A percentile compares a stretch with the other conserved stretches of the same genome.
phyloP scores from a whole-genome alignment of 106 monocot species.

The Platanthera guangdongensis region DNA sequence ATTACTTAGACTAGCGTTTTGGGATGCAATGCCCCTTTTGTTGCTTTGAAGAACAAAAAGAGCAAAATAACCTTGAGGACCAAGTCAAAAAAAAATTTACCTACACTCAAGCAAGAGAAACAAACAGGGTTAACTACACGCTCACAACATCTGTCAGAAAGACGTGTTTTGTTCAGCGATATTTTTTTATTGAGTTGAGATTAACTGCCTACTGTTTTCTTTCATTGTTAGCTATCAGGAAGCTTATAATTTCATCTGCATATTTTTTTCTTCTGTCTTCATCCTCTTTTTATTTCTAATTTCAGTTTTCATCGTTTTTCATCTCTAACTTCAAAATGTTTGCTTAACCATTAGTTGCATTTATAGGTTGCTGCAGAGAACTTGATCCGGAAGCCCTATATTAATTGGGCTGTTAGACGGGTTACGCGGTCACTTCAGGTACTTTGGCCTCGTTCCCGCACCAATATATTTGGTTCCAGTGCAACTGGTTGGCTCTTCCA shows the following conservation, averaged over 20 bases:
- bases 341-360: slow-evolving; percentile 16
- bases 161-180: not conserved
- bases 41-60: not conserved
- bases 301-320: not conserved
- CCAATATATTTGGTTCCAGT: slow-evolving; percentile 90
- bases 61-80: not conserved
- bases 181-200: not conserved
- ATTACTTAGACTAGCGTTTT: not conserved
- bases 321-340: not conserved
- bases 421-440: slow-evolving; percentile 84
- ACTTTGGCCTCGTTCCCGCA: slow-evolving; percentile 95
- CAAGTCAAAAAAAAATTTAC: not conserved
- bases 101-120: not conserved
- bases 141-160: not conserved
- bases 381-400: slow-evolving; percentile 68
- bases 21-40: not conserved
- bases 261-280: not conserved
- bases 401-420: slow-evolving; percentile 90
- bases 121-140: not conserved
- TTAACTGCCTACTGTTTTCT: not conserved
- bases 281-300: not conserved
- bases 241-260: not conserved
- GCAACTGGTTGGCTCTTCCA: slow-evolving; percentile 95
- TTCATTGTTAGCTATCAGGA: not conserved
- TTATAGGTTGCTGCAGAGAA: slow-evolving; percentile 81